phyloP scores from a whole-genome alignment of 768 basidiomycete genomes.

The Amanita polypyramis region DNA sequence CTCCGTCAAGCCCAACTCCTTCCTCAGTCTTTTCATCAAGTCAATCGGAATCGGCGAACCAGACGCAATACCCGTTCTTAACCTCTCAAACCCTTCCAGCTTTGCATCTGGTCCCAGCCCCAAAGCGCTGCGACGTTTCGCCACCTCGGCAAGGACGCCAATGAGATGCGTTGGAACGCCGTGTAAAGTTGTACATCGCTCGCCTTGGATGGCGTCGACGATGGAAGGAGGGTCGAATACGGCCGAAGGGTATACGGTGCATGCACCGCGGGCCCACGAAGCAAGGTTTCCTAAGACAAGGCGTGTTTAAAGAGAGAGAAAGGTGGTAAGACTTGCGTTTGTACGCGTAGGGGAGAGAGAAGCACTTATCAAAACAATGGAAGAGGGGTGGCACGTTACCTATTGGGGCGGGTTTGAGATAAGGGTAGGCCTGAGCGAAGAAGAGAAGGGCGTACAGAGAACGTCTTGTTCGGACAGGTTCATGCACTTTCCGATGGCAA shows the following conservation, averaged over 20 bases:
- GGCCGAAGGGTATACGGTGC: conserved; percentile 64
- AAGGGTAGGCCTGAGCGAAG: background rate
- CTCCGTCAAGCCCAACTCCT: conserved; percentile 55
- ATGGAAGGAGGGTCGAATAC: conserved; percentile 53
- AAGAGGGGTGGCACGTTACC: conserved; percentile 81
- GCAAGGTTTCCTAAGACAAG: conserved; percentile 77
- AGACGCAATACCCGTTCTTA: conserved; percentile 74
- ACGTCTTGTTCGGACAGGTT: conserved; percentile 51
- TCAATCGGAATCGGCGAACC: conserved; percentile 74
- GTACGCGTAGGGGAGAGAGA: background rate
- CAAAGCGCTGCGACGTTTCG: conserved; percentile 33
- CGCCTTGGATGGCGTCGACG: conserved; percentile 58
- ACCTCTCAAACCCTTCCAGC: conserved; percentile 5
- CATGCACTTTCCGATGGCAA: conserved; percentile 68
- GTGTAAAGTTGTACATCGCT: conserved; percentile 70
- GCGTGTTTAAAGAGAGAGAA: conserved; percentile 39
- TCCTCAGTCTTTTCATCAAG: conserved; percentile 64
- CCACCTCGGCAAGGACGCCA: conserved; percentile 60
- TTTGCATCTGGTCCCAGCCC: conserved; percentile 21
- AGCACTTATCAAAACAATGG: conserved; percentile 82
- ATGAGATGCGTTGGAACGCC: conserved; percentile 84
- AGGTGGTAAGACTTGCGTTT: conserved; percentile 9
- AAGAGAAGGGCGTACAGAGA: conserved; percentile 39
- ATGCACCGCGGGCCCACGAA: conserved; percentile 64
- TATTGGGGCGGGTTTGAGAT: conserved; percentile 15